phyloP scores from a whole-genome alignment of 306 rosid genomes.

The Pachyrhizus erosus region DNA sequence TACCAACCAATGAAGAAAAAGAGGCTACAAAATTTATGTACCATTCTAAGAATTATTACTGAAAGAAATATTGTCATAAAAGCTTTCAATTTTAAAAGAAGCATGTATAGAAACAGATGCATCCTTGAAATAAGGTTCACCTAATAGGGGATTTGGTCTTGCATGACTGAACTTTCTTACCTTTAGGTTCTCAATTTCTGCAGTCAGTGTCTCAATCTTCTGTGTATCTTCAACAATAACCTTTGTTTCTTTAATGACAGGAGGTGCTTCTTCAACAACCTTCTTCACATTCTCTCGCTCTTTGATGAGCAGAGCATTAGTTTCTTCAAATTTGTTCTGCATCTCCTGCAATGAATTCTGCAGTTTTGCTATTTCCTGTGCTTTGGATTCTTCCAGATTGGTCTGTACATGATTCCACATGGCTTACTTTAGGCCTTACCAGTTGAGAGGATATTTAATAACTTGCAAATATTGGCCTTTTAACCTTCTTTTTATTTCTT shows the following conservation, averaged over 20 bases:
- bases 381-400: constrained; percentile 83
- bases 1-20: constrained; percentile 18
- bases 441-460: constrained; percentile 23
- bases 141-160: constrained; percentile 30
- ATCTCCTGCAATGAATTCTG: constrained; percentile 74
- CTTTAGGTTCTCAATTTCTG: constrained; percentile 73
- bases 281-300: constrained; percentile 72
- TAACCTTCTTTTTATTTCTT: constrained; percentile 2
- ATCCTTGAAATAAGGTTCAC: constrained; percentile 35
- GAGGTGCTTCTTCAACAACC: constrained; percentile 71
- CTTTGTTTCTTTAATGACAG: constrained; percentile 75
- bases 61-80: constrained; percentile 26
- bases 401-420: constrained; percentile 63
- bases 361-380: constrained; percentile 75
- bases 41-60: background rate
- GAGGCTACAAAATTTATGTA: background rate
- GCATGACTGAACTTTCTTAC: constrained; percentile 51
- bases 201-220: constrained; percentile 62
- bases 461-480: constrained; percentile 24
- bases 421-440: constrained; percentile 35
- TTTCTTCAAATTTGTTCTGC: constrained; percentile 72
- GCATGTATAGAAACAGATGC: constrained; percentile 25
- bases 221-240: constrained; percentile 79
- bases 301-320: constrained; percentile 65
- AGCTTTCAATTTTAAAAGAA: constrained; percentile 19